These are phyloP conservation scores for Aspergillus egyptiacus DNA, from an alignment of 495 filamentous ascomycete genomes.

Conservation along the genomic window DNA sequence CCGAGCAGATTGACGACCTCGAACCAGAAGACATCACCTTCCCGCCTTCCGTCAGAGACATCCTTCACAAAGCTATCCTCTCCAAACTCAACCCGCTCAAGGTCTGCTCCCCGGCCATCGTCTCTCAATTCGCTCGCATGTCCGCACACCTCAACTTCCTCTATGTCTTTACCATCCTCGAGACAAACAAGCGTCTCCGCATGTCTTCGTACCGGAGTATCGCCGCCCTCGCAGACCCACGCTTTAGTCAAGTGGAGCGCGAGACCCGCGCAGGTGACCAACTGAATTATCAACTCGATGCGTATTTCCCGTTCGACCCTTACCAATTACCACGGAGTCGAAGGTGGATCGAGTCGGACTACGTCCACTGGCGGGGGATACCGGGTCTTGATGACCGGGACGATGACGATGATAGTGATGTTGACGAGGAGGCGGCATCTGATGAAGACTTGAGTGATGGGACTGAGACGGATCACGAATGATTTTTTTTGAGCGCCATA, in stretches of 20 bases:
- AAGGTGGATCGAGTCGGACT: conserved; percentile 79
- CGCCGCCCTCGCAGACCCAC: conserved; percentile 25
- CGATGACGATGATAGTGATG: conserved; percentile 38
- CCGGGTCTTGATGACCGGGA: conserved; percentile 63
- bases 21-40: conserved; percentile 65
- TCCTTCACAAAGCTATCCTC: conserved; percentile 67
- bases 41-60: conserved; percentile 64
- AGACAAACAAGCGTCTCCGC: conserved; percentile 81
- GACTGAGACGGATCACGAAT: conserved; percentile 38
- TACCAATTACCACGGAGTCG: conserved; percentile 81
- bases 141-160: conserved; percentile 77
- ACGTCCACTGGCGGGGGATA: conserved; percentile 75
- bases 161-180: conserved; percentile 80
- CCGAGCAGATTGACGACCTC: conserved; percentile 45
- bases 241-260: conserved; percentile 46
- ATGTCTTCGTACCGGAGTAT: conserved; percentile 55
- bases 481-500: conserved; percentile 5
- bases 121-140: conserved; percentile 82
- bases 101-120: conserved; percentile 89
- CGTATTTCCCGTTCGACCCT: conserved; percentile 96
- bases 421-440: conserved; percentile 25
- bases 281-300: conserved; percentile 73
- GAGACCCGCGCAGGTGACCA: conserved; percentile 59
- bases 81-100: conserved; percentile 91
- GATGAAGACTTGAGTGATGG: conserved; percentile 29